Base-by-base conservation (phyloP, 1,284 basidiomycete species). In the Earliella scabrosa region DNA sequence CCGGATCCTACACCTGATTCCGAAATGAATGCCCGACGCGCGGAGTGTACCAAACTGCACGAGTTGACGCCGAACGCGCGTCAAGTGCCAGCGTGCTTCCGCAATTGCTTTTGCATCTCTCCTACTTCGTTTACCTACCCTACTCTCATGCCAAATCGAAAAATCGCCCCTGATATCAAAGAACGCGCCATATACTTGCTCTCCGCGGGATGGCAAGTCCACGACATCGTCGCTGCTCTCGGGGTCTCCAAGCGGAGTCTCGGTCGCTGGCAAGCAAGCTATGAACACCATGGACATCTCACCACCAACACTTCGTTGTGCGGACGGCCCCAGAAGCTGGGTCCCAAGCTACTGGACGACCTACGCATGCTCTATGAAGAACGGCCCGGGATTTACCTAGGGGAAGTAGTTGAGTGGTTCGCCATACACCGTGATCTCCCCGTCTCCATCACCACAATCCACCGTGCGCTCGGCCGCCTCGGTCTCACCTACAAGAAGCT, bases 401-500 rank as follows among this genome's bases (percentile, higher is more conserved):
- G 50, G 39, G 56, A 58, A 34, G 24, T 58, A 10, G 34, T 34
- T 24, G 3, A n/a, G n/a, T 58, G 56, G 56, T 27, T 50, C 16
- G 56, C 48, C 14, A 24, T 54, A 26, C 43, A 44, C 18, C 43
- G n/a, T 10, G 43, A 31, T 6, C 43, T 44, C 27, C 23, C 27
- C 16, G n/a, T 44, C 27, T 44, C 43, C 14, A 14, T 20, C 27
- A 16, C 24, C 6, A 27, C 46, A 13, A 26, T 58, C 14, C 56
- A 58, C 13, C 2, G 38, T 13, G 52, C 43, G 6, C 38, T 58
- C 31, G 20, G 26, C 4, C 13, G 34, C 29, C 27, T 53, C n/a
- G 52, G 48, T 9, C 20, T 26, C 18, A 51, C 52, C 29, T 38
- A 51, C 47, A 56, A 60, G 50, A 43, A 56, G 27, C 50, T 60